Evolutionary conservation across 257 asterid genomes (phyloP), one percentile per base, ranked within the genome.

Genomic region (Solanum appendiculatum): DNA sequence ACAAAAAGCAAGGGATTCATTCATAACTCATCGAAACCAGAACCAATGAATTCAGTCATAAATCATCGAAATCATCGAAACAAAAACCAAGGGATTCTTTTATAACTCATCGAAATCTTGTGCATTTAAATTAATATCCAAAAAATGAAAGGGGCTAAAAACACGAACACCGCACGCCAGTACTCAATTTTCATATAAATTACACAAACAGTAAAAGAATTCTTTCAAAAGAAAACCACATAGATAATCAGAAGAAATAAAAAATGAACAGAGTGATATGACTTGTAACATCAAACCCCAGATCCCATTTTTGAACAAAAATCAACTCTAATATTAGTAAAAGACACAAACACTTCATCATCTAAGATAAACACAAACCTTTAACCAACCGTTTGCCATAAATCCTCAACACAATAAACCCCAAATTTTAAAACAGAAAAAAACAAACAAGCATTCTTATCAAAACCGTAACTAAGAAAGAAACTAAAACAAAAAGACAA

Each of bases 341-440:
- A 25, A 8, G 44, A 48, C 84, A 72, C 58, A 56, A 72, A 78
- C 25, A 78, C 64, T 27, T 70, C 14, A 7, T 70, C 14, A 7
- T 69, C 77, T 31, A 25, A 63, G 40, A 23, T 20, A 68, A 85
- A n/a, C 48, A 69, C 66, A 80, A 87, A 46, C 63, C 63, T 56
- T 39, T 37, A 81, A 40, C 18, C 51, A 84, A 81, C 66, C 54
- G 82, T 84, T 37, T 29, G 70, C 56, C 88, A 89, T 56, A 56
- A 89, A 86, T 86, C 84, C 86, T 81, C 58, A 60, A 60, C 81
- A 68, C 73, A 42, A 80, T 31, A 87, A 60, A 83, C 56, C 86
- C 88, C 86, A 86, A 87, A 88, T 88, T 66, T 88, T 60, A 69
- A 58, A 83, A 82, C 88, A 88, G 88, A 88, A 63, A 31, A 85